Evolutionary conservation across 2,329 filamentous ascomycete genomes (phyloP).

Genomic region (Chalaropsis thielavioides): DNA sequence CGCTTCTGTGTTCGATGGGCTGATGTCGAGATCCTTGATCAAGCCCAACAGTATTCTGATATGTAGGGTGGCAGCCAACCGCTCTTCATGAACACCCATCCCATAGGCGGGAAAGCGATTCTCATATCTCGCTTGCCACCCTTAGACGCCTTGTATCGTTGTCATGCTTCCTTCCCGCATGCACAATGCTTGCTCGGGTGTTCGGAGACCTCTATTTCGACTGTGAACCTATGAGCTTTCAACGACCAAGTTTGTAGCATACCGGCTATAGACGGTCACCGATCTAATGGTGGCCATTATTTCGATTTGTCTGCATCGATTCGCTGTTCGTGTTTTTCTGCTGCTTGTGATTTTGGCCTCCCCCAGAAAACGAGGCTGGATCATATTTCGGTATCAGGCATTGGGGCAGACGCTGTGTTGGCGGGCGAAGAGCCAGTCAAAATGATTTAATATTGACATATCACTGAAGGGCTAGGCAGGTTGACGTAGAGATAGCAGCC

Average conservation of each 20-base stretch:
- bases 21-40: no score
- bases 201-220: not conserved
- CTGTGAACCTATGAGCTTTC: not conserved
- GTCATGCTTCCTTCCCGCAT: not conserved
- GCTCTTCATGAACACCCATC: no score
- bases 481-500: no score
- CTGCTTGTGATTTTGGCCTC: not conserved
- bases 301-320: not conserved
- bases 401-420: not conserved
- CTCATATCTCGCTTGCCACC: no score
- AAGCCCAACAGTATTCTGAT: no score
- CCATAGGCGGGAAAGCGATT: no score
- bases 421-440: not conserved
- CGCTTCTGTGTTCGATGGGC: no score
- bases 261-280: no score
- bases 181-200: not conserved
- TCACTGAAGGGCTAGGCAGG: no score
- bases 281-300: not conserved
- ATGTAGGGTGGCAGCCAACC: no score
- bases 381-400: not conserved
- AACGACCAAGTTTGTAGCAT: not conserved
- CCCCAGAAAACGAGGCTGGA: not conserved
- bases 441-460: not conserved
- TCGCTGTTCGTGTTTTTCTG: not conserved
- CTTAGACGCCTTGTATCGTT: not conserved